Evolutionary conservation across 2,329 filamentous ascomycete genomes (phyloP), one percentile per base, ranked within the genome.

Genomic region (Aureobasidium leucospermi): DNA sequence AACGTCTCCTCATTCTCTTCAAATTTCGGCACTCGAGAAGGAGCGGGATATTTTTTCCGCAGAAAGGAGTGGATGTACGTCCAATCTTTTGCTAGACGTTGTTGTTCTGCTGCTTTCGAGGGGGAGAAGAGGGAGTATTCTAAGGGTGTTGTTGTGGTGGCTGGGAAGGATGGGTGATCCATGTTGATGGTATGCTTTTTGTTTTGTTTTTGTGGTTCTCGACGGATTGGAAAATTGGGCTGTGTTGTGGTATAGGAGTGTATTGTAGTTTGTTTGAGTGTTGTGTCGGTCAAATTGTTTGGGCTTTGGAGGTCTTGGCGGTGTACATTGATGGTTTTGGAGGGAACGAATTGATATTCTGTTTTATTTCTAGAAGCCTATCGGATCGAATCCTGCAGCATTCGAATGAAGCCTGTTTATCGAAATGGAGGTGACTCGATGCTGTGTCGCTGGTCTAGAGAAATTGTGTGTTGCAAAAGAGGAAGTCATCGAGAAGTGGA

Each of bases 11-110:
- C 81, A 69, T 94, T 96, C 67, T 90, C 86, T 75, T 97, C 93
- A 71, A 96, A 96, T 0, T 79, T 70, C 0, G 90, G 91, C 0
- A 86, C 76, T 0, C 80, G 71, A 47, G 81, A 82, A 32, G 83
- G 81, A 46, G 80, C 79, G 2, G 39, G 52, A 65, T 88, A 89
- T 68, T 88, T 88, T 61, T 82, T 80, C 47, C 80, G 78, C 8
- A 96, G 83, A 92, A 93, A 97, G 66, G 79, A 78, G 73, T 95
- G 90, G 65, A 96, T 82, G 65, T 89, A 90, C 59, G 85, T 86
- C 93, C 93, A 97, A 74, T 96, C 92, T 70, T 93, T 92, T 48
- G 90, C 89, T 63, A 88, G 85, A 11, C 88, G 88, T 63, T 89
- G 88, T 65, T 90, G 88, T 62, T 88, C 86, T 61, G 90, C 87